Percentiles rank a stretch among this genome's conserved stretches.
Conservation (phyloP, 1,139 yeast species). For the Arxiozyma bovina region DNA sequence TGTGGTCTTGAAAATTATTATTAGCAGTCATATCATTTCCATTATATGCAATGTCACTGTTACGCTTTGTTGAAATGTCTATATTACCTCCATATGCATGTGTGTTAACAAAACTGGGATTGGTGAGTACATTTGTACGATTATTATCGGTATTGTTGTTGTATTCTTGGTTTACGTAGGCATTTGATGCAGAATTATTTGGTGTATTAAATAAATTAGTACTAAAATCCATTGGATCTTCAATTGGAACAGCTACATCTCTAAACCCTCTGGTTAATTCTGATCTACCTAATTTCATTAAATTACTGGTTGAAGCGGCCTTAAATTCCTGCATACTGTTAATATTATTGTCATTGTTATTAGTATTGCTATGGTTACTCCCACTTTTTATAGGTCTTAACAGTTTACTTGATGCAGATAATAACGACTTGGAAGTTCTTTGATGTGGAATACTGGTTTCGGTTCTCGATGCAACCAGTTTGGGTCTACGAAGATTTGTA, state of each 20-base stretch:
- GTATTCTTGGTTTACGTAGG: too few species aligned
- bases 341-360: not conserved
- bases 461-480: not conserved
- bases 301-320: constrained; percentile 12
- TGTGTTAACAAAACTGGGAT: not conserved
- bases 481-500: not conserved
- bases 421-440: not conserved
- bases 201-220: not conserved
- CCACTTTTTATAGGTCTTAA: not conserved
- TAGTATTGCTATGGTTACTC: not conserved
- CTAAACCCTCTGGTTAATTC: constrained; percentile 12
- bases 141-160: not conserved
- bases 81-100: too few species aligned
- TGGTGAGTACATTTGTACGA: not conserved
- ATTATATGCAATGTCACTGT: not conserved
- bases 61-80: not conserved
- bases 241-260: constrained; percentile 1
- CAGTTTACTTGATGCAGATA: not conserved
- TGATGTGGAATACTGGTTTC: not conserved
- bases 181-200: not conserved
- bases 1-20: not conserved
- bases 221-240: constrained; percentile 1
- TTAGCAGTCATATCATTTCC: not conserved
- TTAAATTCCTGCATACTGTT: not conserved
- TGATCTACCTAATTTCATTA: constrained; percentile 11